Conservation (phyloP, 805 yeast species). For the Starmerella stigmatis region DNA sequence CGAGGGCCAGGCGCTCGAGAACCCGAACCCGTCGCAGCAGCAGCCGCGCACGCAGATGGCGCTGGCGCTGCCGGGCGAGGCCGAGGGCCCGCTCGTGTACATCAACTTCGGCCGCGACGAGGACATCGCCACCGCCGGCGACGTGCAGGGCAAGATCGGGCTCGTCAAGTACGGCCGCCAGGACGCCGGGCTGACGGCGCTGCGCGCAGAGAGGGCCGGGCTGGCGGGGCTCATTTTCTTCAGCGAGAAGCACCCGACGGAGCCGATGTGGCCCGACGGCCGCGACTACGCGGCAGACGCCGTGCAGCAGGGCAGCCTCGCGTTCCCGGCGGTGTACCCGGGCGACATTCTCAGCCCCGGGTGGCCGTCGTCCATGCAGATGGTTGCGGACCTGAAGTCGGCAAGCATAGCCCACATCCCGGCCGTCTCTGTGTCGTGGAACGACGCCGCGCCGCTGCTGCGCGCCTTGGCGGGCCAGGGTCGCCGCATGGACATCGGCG, state of each 20-base stretch:
- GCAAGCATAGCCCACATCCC: slow-evolving; percentile 63
- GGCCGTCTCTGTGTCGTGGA: slow-evolving; percentile 64
- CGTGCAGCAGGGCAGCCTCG: slow-evolving; percentile 38
- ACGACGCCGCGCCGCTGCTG: slow-evolving; percentile 47
- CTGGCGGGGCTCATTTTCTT: slow-evolving; percentile 63
- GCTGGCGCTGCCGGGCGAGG: slow-evolving; percentile 49
- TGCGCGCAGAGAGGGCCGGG: slow-evolving; percentile 45
- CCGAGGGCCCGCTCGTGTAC: slow-evolving; percentile 46
- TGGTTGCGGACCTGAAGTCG: slow-evolving; percentile 37
- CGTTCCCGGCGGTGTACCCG: slow-evolving; percentile 44
- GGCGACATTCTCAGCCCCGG: slow-evolving; percentile 82
- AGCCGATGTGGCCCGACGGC: slow-evolving; percentile 28
- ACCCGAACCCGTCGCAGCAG: slow-evolving; percentile 24
- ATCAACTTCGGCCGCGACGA: slow-evolving; percentile 53
- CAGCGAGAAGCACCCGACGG: slow-evolving; percentile 31
- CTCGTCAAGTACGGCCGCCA: slow-evolving; percentile 50
- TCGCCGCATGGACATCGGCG: slow-evolving; percentile 20
- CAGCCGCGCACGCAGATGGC: slow-evolving; percentile 37
- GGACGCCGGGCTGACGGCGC: slow-evolving; percentile 42
- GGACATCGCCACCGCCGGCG: slow-evolving; percentile 37
- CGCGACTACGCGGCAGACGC: slow-evolving; percentile 35
- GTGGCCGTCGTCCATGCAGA: slow-evolving; percentile 42
- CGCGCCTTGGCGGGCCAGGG: slow-evolving; percentile 34
- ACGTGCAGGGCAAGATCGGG: slow-evolving; percentile 43
- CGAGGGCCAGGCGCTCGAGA: slow-evolving; percentile 30